These are phyloP conservation scores for Elongisporangium anandrum DNA, from an alignment of 352 stramenopile species.

Conservation along the genomic window DNA sequence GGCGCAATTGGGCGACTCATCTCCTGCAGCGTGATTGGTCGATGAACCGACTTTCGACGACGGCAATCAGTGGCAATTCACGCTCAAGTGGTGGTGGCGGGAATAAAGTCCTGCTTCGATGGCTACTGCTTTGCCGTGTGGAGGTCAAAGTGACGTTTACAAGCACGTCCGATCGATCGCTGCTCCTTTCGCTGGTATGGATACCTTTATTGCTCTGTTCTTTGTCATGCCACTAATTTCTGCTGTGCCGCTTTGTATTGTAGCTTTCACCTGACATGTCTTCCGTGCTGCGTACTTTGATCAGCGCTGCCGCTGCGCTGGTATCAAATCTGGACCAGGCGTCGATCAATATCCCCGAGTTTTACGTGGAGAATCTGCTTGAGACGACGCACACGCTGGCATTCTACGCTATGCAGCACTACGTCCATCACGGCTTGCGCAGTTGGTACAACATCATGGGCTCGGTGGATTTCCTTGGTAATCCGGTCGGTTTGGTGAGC, in stretches of 20 bases:
- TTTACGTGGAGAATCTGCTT: slow-evolving; percentile 87
- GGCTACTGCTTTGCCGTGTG: slow-evolving; percentile 80
- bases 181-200: slow-evolving; percentile 68
- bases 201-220: background rate
- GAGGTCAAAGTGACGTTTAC: slow-evolving; percentile 88
- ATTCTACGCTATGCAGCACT: slow-evolving; percentile 87
- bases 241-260: slow-evolving; percentile 3
- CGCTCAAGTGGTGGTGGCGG: slow-evolving; percentile 37
- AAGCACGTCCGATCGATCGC: slow-evolving; percentile 76
- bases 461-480: slow-evolving; percentile 88
- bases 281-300: slow-evolving; percentile 69
- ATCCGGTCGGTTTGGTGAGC: slow-evolving; percentile 87
- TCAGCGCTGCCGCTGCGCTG: slow-evolving; percentile 71
- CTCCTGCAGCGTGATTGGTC: slow-evolving; percentile 58
- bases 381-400: slow-evolving; percentile 81
- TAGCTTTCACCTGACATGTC: slow-evolving; percentile 81
- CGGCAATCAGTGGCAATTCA: slow-evolving; percentile 19
- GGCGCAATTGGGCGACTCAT: slow-evolving; percentile 29
- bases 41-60: slow-evolving; percentile 33
- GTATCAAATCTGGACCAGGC: slow-evolving; percentile 86
- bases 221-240: slow-evolving; percentile 3
- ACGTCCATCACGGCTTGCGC: slow-evolving; percentile 74
- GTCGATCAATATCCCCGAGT: slow-evolving; percentile 85
- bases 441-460: slow-evolving; percentile 89
- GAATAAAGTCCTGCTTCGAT: slow-evolving; percentile 72